Percentiles rank a stretch among this genome's conserved stretches.
These are phyloP conservation scores for Candida sonorensis DNA, from an alignment of 805 yeast species.

Conservation along the genomic window DNA sequence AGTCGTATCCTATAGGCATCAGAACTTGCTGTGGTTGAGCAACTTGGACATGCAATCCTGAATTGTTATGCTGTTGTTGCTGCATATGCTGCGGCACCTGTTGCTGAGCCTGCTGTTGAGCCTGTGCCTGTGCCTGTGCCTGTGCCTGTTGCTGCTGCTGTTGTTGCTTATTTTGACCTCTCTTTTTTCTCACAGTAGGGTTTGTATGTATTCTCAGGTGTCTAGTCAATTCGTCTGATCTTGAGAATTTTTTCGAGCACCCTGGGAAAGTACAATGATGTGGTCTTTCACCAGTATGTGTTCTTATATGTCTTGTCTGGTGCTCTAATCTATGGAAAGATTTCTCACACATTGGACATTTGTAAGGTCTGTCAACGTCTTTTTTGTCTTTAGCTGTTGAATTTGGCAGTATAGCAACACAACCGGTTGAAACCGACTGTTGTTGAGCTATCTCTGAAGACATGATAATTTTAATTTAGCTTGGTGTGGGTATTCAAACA, in stretches of 20 bases:
- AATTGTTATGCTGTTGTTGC: too few species aligned
- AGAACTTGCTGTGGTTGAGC: slow-evolving; percentile 15
- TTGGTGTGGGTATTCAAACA: not conserved
- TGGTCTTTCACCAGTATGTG: slow-evolving; percentile 80
- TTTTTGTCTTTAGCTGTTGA: slow-evolving; percentile 26
- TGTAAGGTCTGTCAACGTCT: slow-evolving; percentile 47
- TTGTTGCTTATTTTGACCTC: slow-evolving; percentile 19
- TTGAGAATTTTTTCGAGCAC: slow-evolving; percentile 58
- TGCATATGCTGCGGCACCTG: too few species aligned
- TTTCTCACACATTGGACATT: slow-evolving; percentile 67
- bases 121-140: too few species aligned
- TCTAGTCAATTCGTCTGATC: slow-evolving; percentile 71
- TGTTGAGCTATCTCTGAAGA: not conserved
- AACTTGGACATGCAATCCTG: too few species aligned
- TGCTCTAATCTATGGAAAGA: slow-evolving; percentile 74
- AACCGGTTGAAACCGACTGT: not conserved
- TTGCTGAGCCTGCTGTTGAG: slow-evolving; percentile 7
- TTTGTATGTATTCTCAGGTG: slow-evolving; percentile 69
- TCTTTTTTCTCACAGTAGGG: slow-evolving; percentile 57
- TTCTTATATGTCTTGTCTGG: slow-evolving; percentile 71
- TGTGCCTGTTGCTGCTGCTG: slow-evolving; percentile 4
- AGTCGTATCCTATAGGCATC: slow-evolving; percentile 25
- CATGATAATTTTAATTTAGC: not conserved
- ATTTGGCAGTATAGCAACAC: slow-evolving; percentile 1
- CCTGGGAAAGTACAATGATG: slow-evolving; percentile 70